Evolutionary conservation across 352 stramenopile species (phyloP).

Genomic region (Pythium dissotocum): DNA sequence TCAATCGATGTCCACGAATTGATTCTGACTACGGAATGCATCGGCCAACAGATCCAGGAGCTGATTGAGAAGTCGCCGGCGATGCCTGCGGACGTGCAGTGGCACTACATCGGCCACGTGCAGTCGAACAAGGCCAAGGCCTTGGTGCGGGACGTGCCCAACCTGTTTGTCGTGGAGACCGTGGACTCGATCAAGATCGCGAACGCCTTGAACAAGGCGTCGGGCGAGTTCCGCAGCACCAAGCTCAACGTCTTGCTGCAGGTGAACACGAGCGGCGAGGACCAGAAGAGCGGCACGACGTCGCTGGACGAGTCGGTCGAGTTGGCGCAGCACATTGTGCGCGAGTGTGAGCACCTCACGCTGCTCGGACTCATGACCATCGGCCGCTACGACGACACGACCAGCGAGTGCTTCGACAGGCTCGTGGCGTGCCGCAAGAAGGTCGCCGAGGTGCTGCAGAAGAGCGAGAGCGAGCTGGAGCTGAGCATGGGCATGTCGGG

Average conservation of each 20-base stretch:
- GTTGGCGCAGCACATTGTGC: conserved; percentile 86
- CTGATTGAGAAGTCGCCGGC: conserved; percentile 92
- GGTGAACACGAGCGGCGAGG: conserved; percentile 98
- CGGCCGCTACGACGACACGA: conserved; percentile 92
- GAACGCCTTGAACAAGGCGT: conserved; percentile 93
- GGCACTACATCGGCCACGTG: conserved; percentile 99
- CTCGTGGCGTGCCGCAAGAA: conserved; percentile 72
- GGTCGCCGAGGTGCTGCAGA: conserved; percentile 67
- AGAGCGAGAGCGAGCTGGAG: conserved; percentile 75
- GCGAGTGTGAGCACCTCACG: conserved; percentile 90
- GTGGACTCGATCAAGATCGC: conserved; percentile 97
- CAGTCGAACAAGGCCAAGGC: conserved; percentile 98
- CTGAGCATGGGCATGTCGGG: conserved; percentile 99
- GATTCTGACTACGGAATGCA: neutral
- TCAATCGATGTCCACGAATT: neutral
- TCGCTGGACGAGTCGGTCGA: conserved; percentile 71
- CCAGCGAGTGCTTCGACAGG: conserved; percentile 90
- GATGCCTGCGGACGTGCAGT: conserved; percentile 91
- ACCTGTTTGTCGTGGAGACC: conserved; percentile 96
- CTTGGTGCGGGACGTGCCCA: conserved; percentile 90
- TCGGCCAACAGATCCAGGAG: conserved; percentile 89
- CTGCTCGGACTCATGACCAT: conserved; percentile 99
- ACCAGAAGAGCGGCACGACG: conserved; percentile 95
- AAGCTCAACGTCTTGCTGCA: conserved; percentile 96
- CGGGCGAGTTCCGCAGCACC: conserved; percentile 54